A percentile compares a stretch with the other conserved stretches of the same genome.
These are phyloP conservation scores for Neoboletus subvelutipes DNA, from an alignment of 768 basidiomycete species.

Conservation along the genomic window DNA sequence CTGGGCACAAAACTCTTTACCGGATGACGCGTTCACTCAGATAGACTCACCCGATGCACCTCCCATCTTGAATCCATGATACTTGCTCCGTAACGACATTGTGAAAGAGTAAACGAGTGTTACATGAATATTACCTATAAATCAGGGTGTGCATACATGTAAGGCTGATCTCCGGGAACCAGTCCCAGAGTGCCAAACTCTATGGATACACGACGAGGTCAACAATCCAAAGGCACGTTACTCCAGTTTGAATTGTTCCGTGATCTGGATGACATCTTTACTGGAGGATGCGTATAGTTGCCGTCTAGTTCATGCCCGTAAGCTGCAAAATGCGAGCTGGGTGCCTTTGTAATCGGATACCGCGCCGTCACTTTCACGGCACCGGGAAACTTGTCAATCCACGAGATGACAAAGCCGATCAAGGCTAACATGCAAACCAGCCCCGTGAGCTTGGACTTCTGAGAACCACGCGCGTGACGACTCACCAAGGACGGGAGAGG, in stretches of 20 bases:
- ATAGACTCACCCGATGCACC: constrained; percentile 7
- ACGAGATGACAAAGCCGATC: constrained; percentile 23
- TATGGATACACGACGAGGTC: neutral
- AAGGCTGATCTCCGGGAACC: constrained; percentile 12
- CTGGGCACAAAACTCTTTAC: constrained; percentile 43
- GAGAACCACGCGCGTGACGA: neutral
- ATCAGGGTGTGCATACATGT: neutral
- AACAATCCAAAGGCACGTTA: constrained; percentile 22
- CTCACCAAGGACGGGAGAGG: constrained; percentile 30
- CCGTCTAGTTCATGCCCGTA: constrained; percentile 24
- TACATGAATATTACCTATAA: neutral
- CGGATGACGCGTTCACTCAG: constrained; percentile 37
- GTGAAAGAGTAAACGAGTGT: constrained; percentile 9
- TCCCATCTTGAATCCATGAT: constrained; percentile 17
- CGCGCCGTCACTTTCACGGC: constrained; percentile 24
- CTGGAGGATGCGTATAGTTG: constrained; percentile 14
- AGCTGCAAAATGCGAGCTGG: constrained; percentile 29
- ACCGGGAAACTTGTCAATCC: constrained; percentile 31
- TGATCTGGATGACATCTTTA: constrained; percentile 5
- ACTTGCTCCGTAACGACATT: neutral
- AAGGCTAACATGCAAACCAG: constrained; percentile 12
- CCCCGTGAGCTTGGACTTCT: neutral
- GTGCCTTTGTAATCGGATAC: constrained; percentile 31
- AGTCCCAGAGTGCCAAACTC: constrained; percentile 2
- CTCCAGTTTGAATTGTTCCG: constrained; percentile 21